phyloP scores from a whole-genome alignment of 2,329 filamentous ascomycete genomes.

The Talaromyces sp. region DNA sequence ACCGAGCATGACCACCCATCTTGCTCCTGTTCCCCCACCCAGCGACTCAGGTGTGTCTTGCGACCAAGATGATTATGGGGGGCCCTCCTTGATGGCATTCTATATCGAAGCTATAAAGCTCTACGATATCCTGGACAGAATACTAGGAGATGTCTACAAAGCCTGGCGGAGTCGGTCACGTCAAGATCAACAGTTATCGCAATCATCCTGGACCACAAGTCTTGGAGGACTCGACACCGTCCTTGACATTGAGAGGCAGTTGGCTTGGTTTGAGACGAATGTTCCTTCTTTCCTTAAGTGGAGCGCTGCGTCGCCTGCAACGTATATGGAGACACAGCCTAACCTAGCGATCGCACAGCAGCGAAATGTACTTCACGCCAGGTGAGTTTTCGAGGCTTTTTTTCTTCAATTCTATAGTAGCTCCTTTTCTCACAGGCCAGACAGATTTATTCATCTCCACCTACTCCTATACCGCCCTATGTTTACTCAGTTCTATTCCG shows the following conservation, averaged over 20 bases:
- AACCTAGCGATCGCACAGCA: background rate
- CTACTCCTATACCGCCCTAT: slow-evolving; percentile 30
- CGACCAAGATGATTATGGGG: background rate
- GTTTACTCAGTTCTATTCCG: slow-evolving; percentile 28
- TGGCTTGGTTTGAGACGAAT: background rate
- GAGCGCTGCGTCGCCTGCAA: background rate
- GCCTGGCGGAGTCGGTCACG: slow-evolving; percentile 15
- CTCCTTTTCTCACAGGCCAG: background rate
- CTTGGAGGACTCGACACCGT: background rate
- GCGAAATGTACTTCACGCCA: slow-evolving; percentile 1
- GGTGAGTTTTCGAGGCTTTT: background rate
- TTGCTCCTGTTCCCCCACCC: slow-evolving; percentile 20
- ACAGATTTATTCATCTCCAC: slow-evolving; percentile 28
- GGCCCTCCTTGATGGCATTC: slow-evolving; percentile 19
- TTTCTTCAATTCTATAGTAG: background rate
- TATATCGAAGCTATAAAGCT: slow-evolving; percentile 23
- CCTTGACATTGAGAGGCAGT: background rate
- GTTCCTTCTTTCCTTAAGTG: background rate
- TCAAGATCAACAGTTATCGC: background rate
- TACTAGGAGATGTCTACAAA: slow-evolving; percentile 31
- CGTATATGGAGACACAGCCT: background rate
- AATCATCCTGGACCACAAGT: background rate
- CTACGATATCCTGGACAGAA: slow-evolving; percentile 26
- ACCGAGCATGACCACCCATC: slow-evolving; percentile 28
- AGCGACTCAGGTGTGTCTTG: background rate